phyloP scores from a whole-genome alignment of 352 stramenopile species.

The Phytopythium aichiense region DNA sequence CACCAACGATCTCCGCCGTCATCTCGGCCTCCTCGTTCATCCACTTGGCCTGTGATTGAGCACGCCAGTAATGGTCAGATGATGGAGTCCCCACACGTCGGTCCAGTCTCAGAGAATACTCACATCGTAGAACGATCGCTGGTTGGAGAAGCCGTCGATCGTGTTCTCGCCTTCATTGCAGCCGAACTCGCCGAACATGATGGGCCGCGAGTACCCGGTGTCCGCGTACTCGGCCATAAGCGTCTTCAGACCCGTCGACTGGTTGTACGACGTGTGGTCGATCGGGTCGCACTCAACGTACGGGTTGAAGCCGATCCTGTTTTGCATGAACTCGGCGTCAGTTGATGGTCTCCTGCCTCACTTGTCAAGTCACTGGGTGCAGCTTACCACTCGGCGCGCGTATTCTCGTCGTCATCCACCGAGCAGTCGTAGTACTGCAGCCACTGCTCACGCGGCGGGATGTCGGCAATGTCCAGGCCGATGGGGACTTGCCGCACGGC shows the following conservation, averaged over 20 bases:
- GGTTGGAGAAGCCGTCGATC: slow-evolving; percentile 53
- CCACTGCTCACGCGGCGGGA: slow-evolving; percentile 52
- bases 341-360: not conserved
- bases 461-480: slow-evolving; percentile 70
- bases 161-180: slow-evolving; percentile 63
- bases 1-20: slow-evolving; percentile 65
- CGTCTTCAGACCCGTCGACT: slow-evolving; percentile 42
- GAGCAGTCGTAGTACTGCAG: slow-evolving; percentile 74
- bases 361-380: not conserved
- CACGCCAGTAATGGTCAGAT: not conserved
- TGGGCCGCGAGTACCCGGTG: slow-evolving; percentile 37
- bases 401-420: slow-evolving; percentile 35
- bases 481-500: slow-evolving; percentile 60
- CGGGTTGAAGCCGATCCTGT: slow-evolving; percentile 37
- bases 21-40: slow-evolving; percentile 81
- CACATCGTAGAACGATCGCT: slow-evolving; percentile 65
- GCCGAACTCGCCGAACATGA: slow-evolving; percentile 73
- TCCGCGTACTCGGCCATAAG: slow-evolving; percentile 58
- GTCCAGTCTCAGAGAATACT: not conserved
- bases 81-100: not conserved
- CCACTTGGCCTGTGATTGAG: slow-evolving; percentile 54
- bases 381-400: slow-evolving; percentile 39
- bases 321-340: not conserved
- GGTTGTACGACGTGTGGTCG: slow-evolving; percentile 34
- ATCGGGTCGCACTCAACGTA: slow-evolving; percentile 57